Evolutionary conservation across 2,329 filamentous ascomycete genomes (phyloP).

Genomic region (Neoscytalidium dimidiatum): DNA sequence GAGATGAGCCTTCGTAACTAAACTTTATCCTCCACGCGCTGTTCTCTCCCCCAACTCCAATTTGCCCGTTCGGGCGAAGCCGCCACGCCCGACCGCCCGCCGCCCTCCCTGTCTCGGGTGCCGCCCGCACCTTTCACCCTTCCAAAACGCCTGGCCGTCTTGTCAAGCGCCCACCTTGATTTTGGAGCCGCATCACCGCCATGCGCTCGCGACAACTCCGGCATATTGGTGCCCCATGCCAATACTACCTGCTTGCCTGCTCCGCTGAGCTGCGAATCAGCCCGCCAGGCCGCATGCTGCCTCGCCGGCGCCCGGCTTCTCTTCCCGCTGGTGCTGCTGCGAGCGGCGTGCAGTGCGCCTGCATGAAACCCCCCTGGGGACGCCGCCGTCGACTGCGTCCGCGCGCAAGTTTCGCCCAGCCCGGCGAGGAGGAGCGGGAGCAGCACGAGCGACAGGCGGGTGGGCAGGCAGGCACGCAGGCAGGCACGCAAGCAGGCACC

Average conservation of each 20-base stretch:
- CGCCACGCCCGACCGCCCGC: neutral
- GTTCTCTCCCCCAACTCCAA: neutral
- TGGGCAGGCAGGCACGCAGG: no score
- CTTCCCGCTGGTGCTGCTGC: neutral
- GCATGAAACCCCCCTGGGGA: neutral
- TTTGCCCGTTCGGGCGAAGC: neutral
- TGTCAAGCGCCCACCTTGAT: neutral
- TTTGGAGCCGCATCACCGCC: slow-evolving; percentile 7
- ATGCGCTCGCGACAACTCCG: neutral
- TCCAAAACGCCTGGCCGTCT: neutral
- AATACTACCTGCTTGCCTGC: neutral
- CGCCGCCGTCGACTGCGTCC: neutral
- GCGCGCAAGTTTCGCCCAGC: no score
- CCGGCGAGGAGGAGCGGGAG: no score
- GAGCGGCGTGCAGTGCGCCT: neutral
- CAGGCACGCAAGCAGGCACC: neutral
- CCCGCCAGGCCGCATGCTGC: neutral
- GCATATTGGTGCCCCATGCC: neutral
- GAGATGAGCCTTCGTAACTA: slow-evolving; percentile 5
- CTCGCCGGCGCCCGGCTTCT: slow-evolving; percentile 5
- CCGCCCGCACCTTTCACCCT: no score
- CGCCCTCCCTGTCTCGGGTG: neutral
- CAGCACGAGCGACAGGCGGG: no score
- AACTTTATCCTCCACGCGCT: neutral
- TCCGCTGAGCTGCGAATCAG: neutral